A percentile compares a stretch with the other conserved stretches of the same genome.
These are phyloP conservation scores for Lizanozyma gosingica DNA, from an alignment of 1,139 yeast genomes.

Conservation along the genomic window DNA sequence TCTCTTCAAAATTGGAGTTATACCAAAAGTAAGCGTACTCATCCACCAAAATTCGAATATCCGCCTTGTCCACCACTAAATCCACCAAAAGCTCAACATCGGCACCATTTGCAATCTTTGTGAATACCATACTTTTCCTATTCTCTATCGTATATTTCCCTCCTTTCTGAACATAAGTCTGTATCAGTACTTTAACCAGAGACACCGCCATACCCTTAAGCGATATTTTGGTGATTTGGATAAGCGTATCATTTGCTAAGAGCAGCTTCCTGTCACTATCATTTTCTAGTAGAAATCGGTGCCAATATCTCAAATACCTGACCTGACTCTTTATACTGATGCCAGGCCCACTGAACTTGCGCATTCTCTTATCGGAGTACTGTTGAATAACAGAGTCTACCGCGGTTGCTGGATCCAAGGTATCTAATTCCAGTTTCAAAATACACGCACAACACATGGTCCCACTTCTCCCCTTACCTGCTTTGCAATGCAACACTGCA, in stretches of 20 bases:
- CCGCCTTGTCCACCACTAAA: background rate
- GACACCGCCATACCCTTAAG: background rate
- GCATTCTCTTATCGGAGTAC: constrained; percentile 56
- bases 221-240: background rate
- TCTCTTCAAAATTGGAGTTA: constrained; percentile 10
- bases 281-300: constrained; percentile 15
- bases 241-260: background rate
- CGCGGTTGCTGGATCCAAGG: constrained; percentile 21
- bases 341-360: constrained; percentile 49
- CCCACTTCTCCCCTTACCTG: constrained; percentile 91
- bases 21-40: constrained; percentile 10
- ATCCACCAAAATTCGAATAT: background rate
- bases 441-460: constrained; percentile 63
- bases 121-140: too few relatives aligned
- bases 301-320: constrained; percentile 57
- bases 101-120: background rate
- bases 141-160: background rate
- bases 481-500: constrained; percentile 78
- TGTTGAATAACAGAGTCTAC: constrained; percentile 38
- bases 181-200: background rate
- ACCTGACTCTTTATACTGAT: constrained; percentile 66
- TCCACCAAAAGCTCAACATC: background rate
- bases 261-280: too few relatives aligned
- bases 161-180: background rate
- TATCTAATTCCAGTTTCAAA: constrained; percentile 65